phyloP scores from a whole-genome alignment of 2,329 filamentous ascomycete genomes.

The Blastomyces emzantsi region DNA sequence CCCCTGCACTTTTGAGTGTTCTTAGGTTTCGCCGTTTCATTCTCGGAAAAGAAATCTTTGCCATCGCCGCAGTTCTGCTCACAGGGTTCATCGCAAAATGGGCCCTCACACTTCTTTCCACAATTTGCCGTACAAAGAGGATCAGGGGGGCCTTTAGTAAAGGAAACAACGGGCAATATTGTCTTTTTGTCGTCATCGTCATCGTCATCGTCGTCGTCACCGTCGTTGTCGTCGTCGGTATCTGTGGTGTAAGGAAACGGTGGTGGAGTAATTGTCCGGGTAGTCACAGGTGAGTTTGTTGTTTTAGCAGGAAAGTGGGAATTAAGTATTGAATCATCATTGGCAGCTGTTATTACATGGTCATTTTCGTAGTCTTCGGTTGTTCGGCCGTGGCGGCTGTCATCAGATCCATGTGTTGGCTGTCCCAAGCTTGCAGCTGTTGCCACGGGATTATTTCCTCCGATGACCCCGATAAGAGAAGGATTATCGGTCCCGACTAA shows the following conservation, averaged over 20 bases:
- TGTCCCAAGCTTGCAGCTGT: not conserved
- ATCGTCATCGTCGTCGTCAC: not conserved
- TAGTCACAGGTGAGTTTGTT: slow-evolving; percentile 5
- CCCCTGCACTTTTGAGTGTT: not conserved
- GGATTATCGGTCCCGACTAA: not conserved
- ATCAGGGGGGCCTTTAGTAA: slow-evolving; percentile 4
- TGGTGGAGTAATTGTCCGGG: slow-evolving; percentile 13
- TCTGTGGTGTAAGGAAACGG: slow-evolving; percentile 11
- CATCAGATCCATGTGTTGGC: not conserved
- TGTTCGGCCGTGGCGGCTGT: not conserved
- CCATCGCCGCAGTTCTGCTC: slow-evolving; percentile 4
- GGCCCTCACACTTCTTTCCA: slow-evolving; percentile 2
- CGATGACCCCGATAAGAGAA: not conserved
- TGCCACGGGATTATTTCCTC: not conserved
- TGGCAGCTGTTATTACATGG: not conserved
- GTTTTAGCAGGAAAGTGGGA: not conserved
- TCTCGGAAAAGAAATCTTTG: slow-evolving; percentile 3
- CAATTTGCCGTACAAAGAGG: slow-evolving; percentile 3
- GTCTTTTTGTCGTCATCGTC: not conserved
- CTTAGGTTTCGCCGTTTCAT: not conserved
- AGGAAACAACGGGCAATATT: slow-evolving; percentile 1
- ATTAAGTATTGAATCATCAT: not conserved
- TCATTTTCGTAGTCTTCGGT: not conserved
- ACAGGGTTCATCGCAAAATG: slow-evolving; percentile 6
- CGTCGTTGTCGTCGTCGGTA: not conserved